Base-by-base conservation (phyloP, 2,329 filamentous ascomycete species). In the Fusarium tanahbumbuense region DNA sequence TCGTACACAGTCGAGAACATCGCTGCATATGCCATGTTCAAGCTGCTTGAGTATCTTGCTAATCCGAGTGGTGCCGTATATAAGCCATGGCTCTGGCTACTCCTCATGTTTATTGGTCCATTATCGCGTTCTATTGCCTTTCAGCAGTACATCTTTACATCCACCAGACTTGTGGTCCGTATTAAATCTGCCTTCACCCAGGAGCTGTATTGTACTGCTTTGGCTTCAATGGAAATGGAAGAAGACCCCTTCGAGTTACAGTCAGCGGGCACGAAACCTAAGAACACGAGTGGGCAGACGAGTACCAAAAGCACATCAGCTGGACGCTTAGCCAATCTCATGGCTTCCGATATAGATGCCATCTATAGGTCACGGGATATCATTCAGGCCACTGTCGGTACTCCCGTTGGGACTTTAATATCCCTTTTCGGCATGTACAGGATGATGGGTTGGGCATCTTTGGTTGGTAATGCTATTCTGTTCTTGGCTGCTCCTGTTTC, bases 321-420 rank as follows among this genome's bases (percentile, higher is more conserved):
- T 10, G 85, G 86, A 18, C 81, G 84, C 18, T 75, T 88, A 47
- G 84, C 85, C 16, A 89, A 87, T 59, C 79, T 89, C 56, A 88
- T 89, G 85, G 84, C 86, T 11, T 85, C 85, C 28, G 87, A 89
- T 68, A 81, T 89, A 12, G 86, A 89, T 57, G 84, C 86, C 28
- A 81, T 89, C 32, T 85, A 81, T 60, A 81, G 77, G 27, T 82
- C 85, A 11, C 81, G 86, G 40, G 87, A 89, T 67, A 77, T 87
- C 12, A 78, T 88, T 44, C 78, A 85, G 49, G 79, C 84, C 15
- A 58, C 76, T 3, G 77, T 83, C 32, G 84, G 85, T 16, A 78
- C 84, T 6, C 82, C 86, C 5, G 76, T 82, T 2, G 83, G 85
- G 18, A 85, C 84, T 9, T 70, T 81, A 16, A 76, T 87, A 40